Evolutionary conservation across 495 filamentous ascomycete genomes (phyloP), one percentile per base, ranked within the genome.

Genomic region (Tuber magnatum): DNA sequence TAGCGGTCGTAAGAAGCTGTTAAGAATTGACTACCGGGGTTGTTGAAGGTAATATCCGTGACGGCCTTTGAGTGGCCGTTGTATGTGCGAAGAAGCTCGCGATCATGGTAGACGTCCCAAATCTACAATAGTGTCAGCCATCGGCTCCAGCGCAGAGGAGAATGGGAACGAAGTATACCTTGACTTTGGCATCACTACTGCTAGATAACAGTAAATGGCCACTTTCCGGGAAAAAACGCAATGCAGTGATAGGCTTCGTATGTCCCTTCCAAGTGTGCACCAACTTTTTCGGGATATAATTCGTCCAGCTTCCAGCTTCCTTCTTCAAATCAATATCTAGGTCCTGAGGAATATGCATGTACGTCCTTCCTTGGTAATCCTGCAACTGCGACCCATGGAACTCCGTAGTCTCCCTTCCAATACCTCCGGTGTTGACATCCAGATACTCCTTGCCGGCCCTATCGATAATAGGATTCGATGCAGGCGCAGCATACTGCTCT

Each of bases 291-390:
- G 95, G 96, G 48, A 94, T 90, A 81, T 89, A 99, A 84, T 96
- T 97, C 81, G 93, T 94, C 82, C 88, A 80, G 75, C 87, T 91
- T 79, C 92, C 93, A 35, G 85, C 80, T 75, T 96, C 94, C 81
- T 95, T 96, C 75, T 86, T 87, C 78, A 99, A 86, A 81, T 97
- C 92, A 83, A 97, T 88, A 83, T 94, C 94, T 81, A 98, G 85
- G 84, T 97, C 95, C 83, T 93, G 93, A n/a, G 95, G 95, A 7
- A 98, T 88, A 84, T 98, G 96, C 92, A 95, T 93, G 82, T 93
- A 94, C 35, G 94, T 97, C 77, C 95, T 86, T 44, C 95, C 95
- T 80, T 93, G 89, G 84, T 98, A 98, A 83, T 98, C 96, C 86
- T 90, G 90, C 83, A 92, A 84, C 80, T 91, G 86, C n/a, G 86